Conservation (phyloP, 1,284 basidiomycete genomes). For the Vanrija pseudolonga region DNA sequence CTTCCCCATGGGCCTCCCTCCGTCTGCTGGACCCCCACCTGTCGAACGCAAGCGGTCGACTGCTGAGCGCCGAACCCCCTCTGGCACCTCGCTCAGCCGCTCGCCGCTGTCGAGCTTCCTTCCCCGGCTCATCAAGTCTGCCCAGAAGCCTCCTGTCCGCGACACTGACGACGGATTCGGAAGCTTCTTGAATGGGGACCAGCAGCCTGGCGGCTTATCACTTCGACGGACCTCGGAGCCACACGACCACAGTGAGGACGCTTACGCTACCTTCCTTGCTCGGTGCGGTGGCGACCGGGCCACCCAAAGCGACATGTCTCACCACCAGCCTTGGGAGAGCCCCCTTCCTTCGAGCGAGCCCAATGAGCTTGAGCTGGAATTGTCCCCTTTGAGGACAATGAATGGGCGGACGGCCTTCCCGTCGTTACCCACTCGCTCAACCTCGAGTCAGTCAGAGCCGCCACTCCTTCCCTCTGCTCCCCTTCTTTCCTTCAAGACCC, state of each 20-base stretch:
- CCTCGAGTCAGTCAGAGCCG: no score
- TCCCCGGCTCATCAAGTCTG: neutral
- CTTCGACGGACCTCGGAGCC: conserved; percentile 6
- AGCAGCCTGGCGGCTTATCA: neutral
- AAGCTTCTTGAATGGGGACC: neutral
- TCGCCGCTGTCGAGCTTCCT: no score
- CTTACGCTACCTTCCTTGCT: conserved; percentile 7
- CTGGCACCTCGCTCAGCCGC: no score
- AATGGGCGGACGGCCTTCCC: neutral
- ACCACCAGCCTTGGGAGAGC: neutral
- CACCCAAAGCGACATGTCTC: conserved; percentile 8
- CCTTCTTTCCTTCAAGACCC: neutral
- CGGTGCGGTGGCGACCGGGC: conserved; percentile 5
- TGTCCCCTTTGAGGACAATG: neutral
- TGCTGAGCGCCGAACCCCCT: no score
- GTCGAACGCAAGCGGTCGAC: no score
- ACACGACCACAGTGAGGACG: neutral
- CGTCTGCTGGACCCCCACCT: no score
- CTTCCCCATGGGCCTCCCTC: neutral
- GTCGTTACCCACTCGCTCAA: no score
- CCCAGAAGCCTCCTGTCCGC: neutral
- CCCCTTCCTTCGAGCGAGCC: conserved; percentile 2
- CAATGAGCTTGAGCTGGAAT: conserved; percentile 3
- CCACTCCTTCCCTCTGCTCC: neutral
- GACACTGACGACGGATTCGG: neutral